Percentiles rank a stretch among this genome's conserved stretches.
Conservation (phyloP, 805 yeast genomes). For the Diddensiella santjacobensis region DNA sequence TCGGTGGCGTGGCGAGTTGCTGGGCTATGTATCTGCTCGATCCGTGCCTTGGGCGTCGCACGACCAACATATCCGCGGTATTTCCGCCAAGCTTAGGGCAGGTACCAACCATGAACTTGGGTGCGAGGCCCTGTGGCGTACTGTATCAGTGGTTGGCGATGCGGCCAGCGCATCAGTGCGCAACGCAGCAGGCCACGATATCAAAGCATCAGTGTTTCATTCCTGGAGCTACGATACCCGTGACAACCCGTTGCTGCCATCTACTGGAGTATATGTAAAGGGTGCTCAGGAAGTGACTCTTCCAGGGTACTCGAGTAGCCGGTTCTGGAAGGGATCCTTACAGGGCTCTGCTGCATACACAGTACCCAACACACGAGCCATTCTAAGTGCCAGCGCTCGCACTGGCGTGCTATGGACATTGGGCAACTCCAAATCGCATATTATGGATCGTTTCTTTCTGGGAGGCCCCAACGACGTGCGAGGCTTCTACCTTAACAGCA, state of each 20-base stretch:
- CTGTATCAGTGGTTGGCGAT: constrained; percentile 41
- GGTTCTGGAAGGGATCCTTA: constrained; percentile 3
- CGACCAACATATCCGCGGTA: constrained; percentile 49
- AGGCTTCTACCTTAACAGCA: constrained; percentile 62
- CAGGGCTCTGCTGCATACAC: background rate
- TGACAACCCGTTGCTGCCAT: constrained; percentile 41
- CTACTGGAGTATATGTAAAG: constrained; percentile 42
- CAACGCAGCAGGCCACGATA: constrained; percentile 55
- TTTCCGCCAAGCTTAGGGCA: constrained; percentile 35
- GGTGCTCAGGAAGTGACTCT: constrained; percentile 45
- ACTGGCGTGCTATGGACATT: constrained; percentile 10
- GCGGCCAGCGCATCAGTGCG: constrained; percentile 55
- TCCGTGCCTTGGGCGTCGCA: constrained; percentile 51
- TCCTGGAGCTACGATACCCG: constrained; percentile 45
- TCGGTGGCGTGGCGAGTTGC: constrained; percentile 51
- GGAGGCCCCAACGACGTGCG: constrained; percentile 76
- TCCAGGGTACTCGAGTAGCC: constrained; percentile 22
- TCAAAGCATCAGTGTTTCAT: constrained; percentile 52
- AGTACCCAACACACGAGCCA: background rate
- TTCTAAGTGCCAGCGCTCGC: background rate
- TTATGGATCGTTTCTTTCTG: constrained; percentile 75
- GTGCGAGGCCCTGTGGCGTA: constrained; percentile 55
- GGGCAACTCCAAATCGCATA: constrained; percentile 41
- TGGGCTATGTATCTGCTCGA: constrained; percentile 49
- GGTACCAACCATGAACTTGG: constrained; percentile 46